Conservation (phyloP, 2,329 filamentous ascomycete species). For the Metarhizium album region DNA sequence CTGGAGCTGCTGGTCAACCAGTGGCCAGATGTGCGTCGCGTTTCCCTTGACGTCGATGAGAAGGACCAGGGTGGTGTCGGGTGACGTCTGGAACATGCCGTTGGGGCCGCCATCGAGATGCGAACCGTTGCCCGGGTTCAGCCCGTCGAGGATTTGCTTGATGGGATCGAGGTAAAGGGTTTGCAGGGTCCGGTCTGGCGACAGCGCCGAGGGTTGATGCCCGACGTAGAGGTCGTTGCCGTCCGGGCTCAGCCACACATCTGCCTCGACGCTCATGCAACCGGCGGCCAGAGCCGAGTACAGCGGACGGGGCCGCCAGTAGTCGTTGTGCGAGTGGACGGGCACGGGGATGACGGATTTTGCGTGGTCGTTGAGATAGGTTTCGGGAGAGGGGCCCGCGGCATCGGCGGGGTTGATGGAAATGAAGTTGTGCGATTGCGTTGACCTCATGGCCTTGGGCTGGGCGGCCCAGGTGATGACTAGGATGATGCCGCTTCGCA, state of each 20-base stretch:
- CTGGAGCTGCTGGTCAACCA: conserved; percentile 29
- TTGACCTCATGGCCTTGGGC: conserved; percentile 4
- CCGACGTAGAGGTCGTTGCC: conserved; percentile 47
- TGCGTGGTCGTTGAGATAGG: conserved; percentile 3
- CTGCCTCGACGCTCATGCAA: conserved; percentile 55
- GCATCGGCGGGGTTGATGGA: background rate
- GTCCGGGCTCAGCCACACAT: conserved; percentile 47
- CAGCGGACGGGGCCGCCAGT: conserved; percentile 51
- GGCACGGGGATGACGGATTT: conserved; percentile 30
- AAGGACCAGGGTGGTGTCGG: conserved; percentile 43
- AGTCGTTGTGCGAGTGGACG: conserved; percentile 60
- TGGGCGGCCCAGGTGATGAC: conserved; percentile 4
- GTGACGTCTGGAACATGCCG: conserved; percentile 47
- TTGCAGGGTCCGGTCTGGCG: conserved; percentile 43
- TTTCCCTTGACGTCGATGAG: conserved; percentile 57
- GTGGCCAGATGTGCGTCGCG: conserved; percentile 14
- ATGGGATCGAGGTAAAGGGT: conserved; percentile 55
- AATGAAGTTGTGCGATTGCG: background rate
- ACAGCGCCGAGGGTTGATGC: conserved; percentile 39
- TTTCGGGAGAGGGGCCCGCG: background rate
- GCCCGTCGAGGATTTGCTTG: conserved; percentile 40
- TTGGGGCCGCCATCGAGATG: conserved; percentile 30
- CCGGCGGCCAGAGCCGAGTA: conserved; percentile 50
- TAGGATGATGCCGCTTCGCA: conserved; percentile 5
- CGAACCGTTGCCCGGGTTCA: conserved; percentile 8